phyloP scores from a whole-genome alignment of 768 basidiomycete genomes.

The Trametes cubensis region DNA sequence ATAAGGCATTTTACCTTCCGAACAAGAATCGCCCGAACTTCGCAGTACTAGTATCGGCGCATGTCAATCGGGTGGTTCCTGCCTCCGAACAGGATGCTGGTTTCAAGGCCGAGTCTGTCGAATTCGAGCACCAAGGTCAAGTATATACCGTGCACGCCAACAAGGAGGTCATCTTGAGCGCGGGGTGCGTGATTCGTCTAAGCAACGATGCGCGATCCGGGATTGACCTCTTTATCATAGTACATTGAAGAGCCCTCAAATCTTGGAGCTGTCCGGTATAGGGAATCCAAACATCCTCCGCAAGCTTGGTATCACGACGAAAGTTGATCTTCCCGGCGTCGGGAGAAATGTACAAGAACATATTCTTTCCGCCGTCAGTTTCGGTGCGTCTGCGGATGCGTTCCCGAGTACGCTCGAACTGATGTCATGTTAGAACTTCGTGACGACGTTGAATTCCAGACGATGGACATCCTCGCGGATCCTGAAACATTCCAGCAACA shows the following conservation, averaged over 20 bases:
- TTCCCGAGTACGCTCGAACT: neutral
- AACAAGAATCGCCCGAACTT: conserved; percentile 34
- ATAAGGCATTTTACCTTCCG: conserved; percentile 28
- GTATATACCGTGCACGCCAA: conserved; percentile 41
- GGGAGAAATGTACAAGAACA: conserved; percentile 61
- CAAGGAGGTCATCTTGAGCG: conserved; percentile 49
- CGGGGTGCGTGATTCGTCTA: conserved; percentile 12
- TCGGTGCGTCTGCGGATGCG: conserved; percentile 27
- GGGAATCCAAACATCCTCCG: conserved; percentile 47
- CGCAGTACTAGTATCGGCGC: conserved; percentile 31
- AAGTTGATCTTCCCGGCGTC: conserved; percentile 48
- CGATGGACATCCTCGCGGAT: conserved; percentile 37
- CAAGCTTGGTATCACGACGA: conserved; percentile 41
- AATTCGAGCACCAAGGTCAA: conserved; percentile 40
- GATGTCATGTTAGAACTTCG: conserved; percentile 31
- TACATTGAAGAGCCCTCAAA: conserved; percentile 38
- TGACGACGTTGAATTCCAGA: conserved; percentile 32
- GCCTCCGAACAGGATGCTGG: conserved; percentile 12
- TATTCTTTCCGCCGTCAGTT: conserved; percentile 29
- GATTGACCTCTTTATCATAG: neutral
- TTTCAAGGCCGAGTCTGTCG: conserved; percentile 49
- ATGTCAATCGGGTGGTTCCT: conserved; percentile 33
- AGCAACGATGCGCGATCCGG: no score
- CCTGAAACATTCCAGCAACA: conserved; percentile 34
- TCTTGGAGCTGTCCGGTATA: conserved; percentile 63